Conservation (phyloP, 1,284 basidiomycete species). For the Coriolopsis trogii region DNA sequence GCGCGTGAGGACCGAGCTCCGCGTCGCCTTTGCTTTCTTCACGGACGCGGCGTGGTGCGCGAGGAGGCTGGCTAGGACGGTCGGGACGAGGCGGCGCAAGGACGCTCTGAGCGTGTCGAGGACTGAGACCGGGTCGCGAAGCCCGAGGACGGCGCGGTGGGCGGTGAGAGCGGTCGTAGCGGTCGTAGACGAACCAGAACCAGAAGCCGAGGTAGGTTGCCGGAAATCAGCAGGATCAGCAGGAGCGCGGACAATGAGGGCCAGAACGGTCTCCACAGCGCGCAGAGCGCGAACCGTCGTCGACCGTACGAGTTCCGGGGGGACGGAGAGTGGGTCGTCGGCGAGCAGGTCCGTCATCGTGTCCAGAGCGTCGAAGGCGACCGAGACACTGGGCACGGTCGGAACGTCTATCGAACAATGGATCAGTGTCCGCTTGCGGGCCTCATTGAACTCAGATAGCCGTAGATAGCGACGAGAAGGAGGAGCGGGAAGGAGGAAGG, state of each 20-base stretch:
- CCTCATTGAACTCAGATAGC: background rate
- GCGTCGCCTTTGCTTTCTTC: background rate
- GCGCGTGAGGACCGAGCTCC: background rate
- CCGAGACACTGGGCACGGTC: slow-evolving; percentile 7
- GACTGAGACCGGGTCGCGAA: slow-evolving; percentile 3
- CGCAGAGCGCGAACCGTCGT: slow-evolving; percentile 21
- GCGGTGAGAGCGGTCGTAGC: background rate
- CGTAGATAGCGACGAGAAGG: background rate
- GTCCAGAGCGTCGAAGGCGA: slow-evolving; percentile 25
- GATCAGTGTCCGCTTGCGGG: background rate
- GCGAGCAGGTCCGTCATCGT: slow-evolving; percentile 17
- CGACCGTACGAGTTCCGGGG: slow-evolving; percentile 17
- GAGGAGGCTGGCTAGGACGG: slow-evolving; percentile 14
- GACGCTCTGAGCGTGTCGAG: slow-evolving; percentile 16
- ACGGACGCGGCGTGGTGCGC: background rate
- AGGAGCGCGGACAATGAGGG: background rate
- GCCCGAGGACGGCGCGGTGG: background rate
- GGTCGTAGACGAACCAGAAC: background rate
- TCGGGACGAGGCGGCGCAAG: slow-evolving; percentile 23
- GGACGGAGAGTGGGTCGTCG: slow-evolving; percentile 7
- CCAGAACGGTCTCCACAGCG: slow-evolving; percentile 4
- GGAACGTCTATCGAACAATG: background rate
- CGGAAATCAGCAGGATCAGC: background rate
- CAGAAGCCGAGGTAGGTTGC: background rate
- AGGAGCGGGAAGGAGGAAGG: too few species aligned